Percentiles rank a stretch among this genome's conserved stretches.
phyloP scores from a whole-genome alignment of 2,329 filamentous ascomycete species.

The Verticillium nubilum region DNA sequence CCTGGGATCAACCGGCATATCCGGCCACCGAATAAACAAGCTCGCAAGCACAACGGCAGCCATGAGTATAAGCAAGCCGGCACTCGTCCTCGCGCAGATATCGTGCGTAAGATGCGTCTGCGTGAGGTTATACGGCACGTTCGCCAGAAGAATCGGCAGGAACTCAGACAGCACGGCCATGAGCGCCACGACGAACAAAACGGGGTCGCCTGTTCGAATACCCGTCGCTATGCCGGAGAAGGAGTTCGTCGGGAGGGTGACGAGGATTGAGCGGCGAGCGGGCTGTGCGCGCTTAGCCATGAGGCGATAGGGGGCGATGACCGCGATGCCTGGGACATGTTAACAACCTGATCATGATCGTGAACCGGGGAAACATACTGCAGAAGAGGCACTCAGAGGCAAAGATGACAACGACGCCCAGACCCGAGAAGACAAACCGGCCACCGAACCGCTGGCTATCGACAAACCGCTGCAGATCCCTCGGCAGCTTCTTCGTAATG shows the following conservation, averaged over 20 bases:
- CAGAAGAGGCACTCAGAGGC: slow-evolving; percentile 35
- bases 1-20: slow-evolving; percentile 40
- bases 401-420: slow-evolving; percentile 34
- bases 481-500: slow-evolving; percentile 11
- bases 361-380: slow-evolving; percentile 19
- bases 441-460: slow-evolving; percentile 33
- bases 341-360: slow-evolving; percentile 2
- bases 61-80: slow-evolving; percentile 36
- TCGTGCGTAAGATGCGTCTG: slow-evolving; percentile 32
- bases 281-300: slow-evolving; percentile 28
- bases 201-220: slow-evolving; percentile 27
- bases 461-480: background rate
- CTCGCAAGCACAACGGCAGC: slow-evolving; percentile 30
- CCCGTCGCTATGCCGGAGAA: slow-evolving; percentile 37
- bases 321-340: slow-evolving; percentile 33
- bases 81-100: slow-evolving; percentile 32
- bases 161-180: slow-evolving; percentile 42
- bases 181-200: slow-evolving; percentile 32
- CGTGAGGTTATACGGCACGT: slow-evolving; percentile 39
- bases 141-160: slow-evolving; percentile 43
- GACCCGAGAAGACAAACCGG: slow-evolving; percentile 33
- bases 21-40: slow-evolving; percentile 35
- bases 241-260: slow-evolving; percentile 36
- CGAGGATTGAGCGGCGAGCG: slow-evolving; percentile 30
- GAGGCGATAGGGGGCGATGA: slow-evolving; percentile 36